Conservation (phyloP, 139 green algal genomes). For the Monoraphidium neglectum region DNA sequence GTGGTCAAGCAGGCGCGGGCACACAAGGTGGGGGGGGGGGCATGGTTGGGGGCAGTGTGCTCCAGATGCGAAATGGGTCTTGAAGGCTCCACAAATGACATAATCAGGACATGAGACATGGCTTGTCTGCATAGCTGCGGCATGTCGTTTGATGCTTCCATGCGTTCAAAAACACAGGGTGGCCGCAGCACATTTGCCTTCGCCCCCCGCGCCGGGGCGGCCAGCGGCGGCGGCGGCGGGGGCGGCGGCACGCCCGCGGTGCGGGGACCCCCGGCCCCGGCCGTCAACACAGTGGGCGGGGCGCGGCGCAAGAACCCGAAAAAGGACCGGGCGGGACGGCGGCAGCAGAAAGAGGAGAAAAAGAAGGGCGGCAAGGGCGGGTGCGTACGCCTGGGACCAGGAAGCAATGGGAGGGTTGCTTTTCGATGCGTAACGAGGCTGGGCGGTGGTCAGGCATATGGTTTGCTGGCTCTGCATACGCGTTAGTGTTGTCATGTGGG, state of each 20-base stretch:
- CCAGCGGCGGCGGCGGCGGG: neutral
- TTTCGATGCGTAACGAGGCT: no score
- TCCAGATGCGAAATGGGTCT: no score
- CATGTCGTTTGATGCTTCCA: neutral
- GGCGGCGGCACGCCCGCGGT: neutral
- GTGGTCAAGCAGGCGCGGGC: neutral
- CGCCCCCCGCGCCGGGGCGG: neutral
- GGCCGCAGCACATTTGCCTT: conserved; percentile 26
- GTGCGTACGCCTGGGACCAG: no score
- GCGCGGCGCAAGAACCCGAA: neutral
- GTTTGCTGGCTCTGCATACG: no score
- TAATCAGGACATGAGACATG: no score
- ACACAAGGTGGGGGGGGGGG: neutral
- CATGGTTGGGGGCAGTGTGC: no score
- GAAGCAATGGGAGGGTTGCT: no score
- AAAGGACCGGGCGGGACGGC: neutral
- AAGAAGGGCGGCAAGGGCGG: conserved; percentile 3
- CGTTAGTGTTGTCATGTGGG: no score
- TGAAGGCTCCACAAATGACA: no score
- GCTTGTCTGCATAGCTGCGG: no score
- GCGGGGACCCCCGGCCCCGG: neutral
- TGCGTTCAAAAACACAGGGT: neutral
- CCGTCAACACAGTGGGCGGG: neutral
- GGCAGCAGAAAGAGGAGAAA: neutral
- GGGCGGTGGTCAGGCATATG: no score